These are phyloP conservation scores for Teunomyces tritomae DNA, from an alignment of 805 yeast genomes.

Conservation along the genomic window DNA sequence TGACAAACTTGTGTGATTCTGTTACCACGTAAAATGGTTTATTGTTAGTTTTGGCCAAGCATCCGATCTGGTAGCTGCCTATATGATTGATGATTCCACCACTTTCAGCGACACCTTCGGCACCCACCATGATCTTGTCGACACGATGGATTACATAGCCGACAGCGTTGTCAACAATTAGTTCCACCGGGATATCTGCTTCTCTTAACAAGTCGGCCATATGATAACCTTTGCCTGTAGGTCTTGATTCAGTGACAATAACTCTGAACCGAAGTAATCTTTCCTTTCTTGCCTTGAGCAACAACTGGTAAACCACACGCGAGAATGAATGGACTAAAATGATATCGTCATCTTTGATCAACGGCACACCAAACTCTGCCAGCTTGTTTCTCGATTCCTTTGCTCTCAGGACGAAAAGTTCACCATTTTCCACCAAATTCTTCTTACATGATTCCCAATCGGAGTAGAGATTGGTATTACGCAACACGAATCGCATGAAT, in stretches of 20 bases:
- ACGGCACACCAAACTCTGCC: constrained; percentile 83
- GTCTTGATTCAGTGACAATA: constrained; percentile 89
- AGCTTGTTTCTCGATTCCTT: constrained; percentile 84
- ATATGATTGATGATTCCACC: constrained; percentile 96
- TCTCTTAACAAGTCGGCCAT: constrained; percentile 68
- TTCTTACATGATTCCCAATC: constrained; percentile 94
- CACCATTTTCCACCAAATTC: constrained; percentile 91
- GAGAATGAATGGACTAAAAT: constrained; percentile 88
- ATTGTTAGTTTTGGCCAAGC: constrained; percentile 82
- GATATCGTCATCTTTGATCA: constrained; percentile 89
- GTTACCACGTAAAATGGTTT: constrained; percentile 94
- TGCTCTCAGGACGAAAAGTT: constrained; percentile 86
- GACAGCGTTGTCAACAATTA: constrained; percentile 90
- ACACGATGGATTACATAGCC: constrained; percentile 89
- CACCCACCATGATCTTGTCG: constrained; percentile 93
- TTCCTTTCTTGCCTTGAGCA: constrained; percentile 70
- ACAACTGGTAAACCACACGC: constrained; percentile 79
- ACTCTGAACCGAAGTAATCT: constrained; percentile 82
- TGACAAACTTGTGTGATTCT: constrained; percentile 92
- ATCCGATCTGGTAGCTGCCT: constrained; percentile 94
- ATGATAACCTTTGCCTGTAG: constrained; percentile 68
- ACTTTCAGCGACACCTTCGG: constrained; percentile 98
- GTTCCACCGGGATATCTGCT: constrained; percentile 79
- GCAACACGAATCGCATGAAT: constrained; percentile 86
- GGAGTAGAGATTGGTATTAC: constrained; percentile 81